Evolutionary conservation across 169 alveolate genomes (phyloP), one percentile per base, ranked within the genome.

Genomic region (Plasmodium adleri): DNA sequence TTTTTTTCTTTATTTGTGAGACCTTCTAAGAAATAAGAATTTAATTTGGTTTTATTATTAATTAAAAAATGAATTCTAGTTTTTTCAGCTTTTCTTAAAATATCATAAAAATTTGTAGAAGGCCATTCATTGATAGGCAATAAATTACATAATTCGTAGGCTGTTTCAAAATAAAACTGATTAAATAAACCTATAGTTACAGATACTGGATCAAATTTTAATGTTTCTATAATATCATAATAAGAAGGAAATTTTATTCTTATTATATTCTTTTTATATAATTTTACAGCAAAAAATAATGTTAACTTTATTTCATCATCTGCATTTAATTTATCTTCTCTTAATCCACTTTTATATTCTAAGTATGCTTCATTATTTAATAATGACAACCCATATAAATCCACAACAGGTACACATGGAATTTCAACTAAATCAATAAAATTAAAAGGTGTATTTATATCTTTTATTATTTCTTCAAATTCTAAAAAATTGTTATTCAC

Each of bases 391-490:
- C 91, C 91, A 32, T 71, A 85, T 85, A 85, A 50, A 20, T 85
- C 91, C 2, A 71, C 91, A 13, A 85, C 13, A 7, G 91, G 87
- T 32, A 71, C 74, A 85, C 91, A 85, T 22, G 91, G 91, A 2
- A 85, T 52, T 59, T 85, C 91, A 22, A 85, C 91, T 28, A 85
- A 85, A 63, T 85, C 91, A 52, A 71, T 85, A 32, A 85, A 85
- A 45, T 71, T 85, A 73, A 85, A 85, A 9, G 91, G 83, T 12
- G 85, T 60, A 52, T 85, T 85, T 22, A 85, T 70, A 59, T 71
- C 91, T 85, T 85, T 71, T 85, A 85, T 71, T 58, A 85, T 85
- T 85, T 85, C 91, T 71, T 85, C 87, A 85, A 85, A 85, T 63
- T 85, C 87, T 68, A 71, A 26, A 22, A 59, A 70, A 66, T 85